Conservation (phyloP, 805 yeast species). For the Metschnikowia aberdeeniae region DNA sequence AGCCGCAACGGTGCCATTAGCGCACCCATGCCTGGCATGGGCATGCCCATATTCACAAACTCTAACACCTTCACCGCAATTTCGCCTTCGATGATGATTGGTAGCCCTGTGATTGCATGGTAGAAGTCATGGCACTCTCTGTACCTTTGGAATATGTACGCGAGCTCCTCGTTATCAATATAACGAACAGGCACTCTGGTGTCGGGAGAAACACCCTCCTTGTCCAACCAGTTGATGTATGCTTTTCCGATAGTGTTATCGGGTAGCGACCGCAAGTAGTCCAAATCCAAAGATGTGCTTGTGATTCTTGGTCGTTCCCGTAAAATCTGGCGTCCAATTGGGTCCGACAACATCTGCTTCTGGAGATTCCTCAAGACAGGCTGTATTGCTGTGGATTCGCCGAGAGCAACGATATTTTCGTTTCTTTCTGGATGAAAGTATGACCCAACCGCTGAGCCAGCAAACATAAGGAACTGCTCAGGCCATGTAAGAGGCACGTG, state of each 20-base stretch:
- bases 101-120: conserved; percentile 86
- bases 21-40: conserved; percentile 94
- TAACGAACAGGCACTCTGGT: conserved; percentile 84
- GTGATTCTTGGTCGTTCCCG: conserved; percentile 82
- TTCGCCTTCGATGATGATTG: conserved; percentile 94
- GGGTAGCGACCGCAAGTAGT: conserved; percentile 56
- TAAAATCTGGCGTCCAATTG: conserved; percentile 71
- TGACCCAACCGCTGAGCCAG: conserved; percentile 76
- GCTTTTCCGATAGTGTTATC: conserved; percentile 69
- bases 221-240: conserved; percentile 77
- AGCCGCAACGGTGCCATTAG: conserved; percentile 82
- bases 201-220: conserved; percentile 91
- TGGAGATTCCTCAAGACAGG: conserved; percentile 60
- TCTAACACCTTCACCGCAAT: conserved; percentile 90
- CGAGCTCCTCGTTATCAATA: conserved; percentile 85
- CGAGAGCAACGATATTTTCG: conserved; percentile 73
- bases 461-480: conserved; percentile 63
- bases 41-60: conserved; percentile 86
- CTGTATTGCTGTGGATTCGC: conserved; percentile 84
- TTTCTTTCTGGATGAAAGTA: conserved; percentile 72
- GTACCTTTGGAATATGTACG: conserved; percentile 89
- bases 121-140: conserved; percentile 97
- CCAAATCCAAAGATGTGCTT: conserved; percentile 62
- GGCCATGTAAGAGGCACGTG: conserved; percentile 68
- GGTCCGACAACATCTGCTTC: conserved; percentile 69